phyloP scores from a whole-genome alignment of 129 eudicot species.

The Dittrichia graveolens region DNA sequence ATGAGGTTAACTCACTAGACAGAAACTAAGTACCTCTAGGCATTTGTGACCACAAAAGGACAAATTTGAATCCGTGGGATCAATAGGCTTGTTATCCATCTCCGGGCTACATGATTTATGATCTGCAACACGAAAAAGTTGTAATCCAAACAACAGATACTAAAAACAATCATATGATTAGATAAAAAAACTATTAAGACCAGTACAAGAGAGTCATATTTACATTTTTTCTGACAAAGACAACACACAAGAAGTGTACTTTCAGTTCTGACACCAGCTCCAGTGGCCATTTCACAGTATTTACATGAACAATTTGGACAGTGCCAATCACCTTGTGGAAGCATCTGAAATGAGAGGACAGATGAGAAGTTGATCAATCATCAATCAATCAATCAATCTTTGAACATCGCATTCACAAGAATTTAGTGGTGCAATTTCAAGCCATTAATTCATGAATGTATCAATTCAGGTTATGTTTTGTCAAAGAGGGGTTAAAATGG shows the following conservation, averaged over 20 bases:
- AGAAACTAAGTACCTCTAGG: slow-evolving; percentile 56
- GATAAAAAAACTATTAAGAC: slow-evolving; percentile 2
- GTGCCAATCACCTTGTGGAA: slow-evolving; percentile 93
- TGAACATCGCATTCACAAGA: slow-evolving; percentile 12
- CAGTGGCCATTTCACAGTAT: slow-evolving; percentile 55
- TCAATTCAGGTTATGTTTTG: background rate
- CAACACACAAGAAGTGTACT: slow-evolving; percentile 47
- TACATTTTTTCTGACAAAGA: slow-evolving; percentile 83
- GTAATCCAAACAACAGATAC: slow-evolving; percentile 15
- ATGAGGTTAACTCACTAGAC: slow-evolving; percentile 14
- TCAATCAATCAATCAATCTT: slow-evolving; percentile 12
- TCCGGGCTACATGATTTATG: slow-evolving; percentile 62
- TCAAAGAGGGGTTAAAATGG: background rate
- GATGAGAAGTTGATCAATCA: slow-evolving; percentile 21
- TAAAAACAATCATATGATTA: slow-evolving; percentile 19
- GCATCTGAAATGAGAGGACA: slow-evolving; percentile 56
- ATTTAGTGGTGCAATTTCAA: slow-evolving; percentile 1
- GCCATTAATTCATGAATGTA: background rate
- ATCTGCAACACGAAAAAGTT: slow-evolving; percentile 45
- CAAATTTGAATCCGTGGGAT: slow-evolving; percentile 31
- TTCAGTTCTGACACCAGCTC: slow-evolving; percentile 27
- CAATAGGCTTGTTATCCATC: slow-evolving; percentile 35
- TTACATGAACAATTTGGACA: slow-evolving; percentile 85
- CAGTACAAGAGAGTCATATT: slow-evolving; percentile 1
- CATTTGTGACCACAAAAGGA: slow-evolving; percentile 68